phyloP scores from a whole-genome alignment of 331 rosid species.

The Malus hybrid region DNA sequence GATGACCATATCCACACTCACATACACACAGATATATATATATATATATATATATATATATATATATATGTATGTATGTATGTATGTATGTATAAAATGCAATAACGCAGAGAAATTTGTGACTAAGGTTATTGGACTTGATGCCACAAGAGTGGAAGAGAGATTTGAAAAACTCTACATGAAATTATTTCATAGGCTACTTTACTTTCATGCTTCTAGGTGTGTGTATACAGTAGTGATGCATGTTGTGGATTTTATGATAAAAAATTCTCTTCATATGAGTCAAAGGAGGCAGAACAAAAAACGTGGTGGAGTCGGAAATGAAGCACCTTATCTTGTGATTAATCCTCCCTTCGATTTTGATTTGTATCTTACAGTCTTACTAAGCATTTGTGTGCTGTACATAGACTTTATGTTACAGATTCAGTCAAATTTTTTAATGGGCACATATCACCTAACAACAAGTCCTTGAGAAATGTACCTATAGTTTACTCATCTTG shows the following conservation, averaged over 20 bases:
- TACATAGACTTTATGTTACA: not conserved
- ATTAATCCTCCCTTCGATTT: not conserved
- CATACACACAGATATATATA: no score
- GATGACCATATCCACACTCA: not conserved
- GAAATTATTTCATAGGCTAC: no score
- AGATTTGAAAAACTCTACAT: no score
- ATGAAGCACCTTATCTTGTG: slow-evolving; percentile 8
- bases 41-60: no score
- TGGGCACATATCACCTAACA: not conserved
- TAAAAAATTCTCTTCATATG: slow-evolving; percentile 19
- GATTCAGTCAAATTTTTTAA: not conserved
- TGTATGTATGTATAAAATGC: no score
- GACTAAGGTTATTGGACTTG: no score
- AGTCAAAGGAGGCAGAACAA: slow-evolving; percentile 62
- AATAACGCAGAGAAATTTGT: not conserved
- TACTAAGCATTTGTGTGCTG: no score
- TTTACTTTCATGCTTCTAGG: no score
- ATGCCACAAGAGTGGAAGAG: slow-evolving; percentile 17
- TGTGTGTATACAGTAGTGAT: no score
- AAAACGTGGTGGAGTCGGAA: slow-evolving; percentile 34
- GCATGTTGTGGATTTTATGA: no score
- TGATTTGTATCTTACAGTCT: not conserved
- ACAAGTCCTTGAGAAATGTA: not conserved
- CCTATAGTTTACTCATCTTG: not conserved
- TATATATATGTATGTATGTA: no score